Percentiles rank a stretch among this genome's conserved stretches.
These are phyloP conservation scores for Bombardia bombarda DNA, from an alignment of 495 filamentous ascomycete species.

Conservation along the genomic window DNA sequence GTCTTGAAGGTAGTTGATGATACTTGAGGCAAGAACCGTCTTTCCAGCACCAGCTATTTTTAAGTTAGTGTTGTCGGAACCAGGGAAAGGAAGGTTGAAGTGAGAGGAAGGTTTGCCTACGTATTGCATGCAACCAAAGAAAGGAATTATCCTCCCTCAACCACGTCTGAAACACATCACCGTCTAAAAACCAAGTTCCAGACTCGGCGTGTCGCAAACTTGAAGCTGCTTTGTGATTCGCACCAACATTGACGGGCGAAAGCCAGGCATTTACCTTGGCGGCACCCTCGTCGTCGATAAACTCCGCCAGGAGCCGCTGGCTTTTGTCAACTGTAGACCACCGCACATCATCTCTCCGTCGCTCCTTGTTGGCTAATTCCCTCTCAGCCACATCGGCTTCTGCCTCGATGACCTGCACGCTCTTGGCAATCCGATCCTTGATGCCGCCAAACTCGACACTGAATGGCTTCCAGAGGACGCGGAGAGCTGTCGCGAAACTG, in stretches of 20 bases:
- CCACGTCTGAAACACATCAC: slow-evolving; percentile 8
- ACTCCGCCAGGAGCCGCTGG: slow-evolving; percentile 4
- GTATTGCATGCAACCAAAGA: slow-evolving; percentile 19
- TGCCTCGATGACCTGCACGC: slow-evolving; percentile 3
- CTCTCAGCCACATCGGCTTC: slow-evolving; percentile 7
- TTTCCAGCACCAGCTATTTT: slow-evolving; percentile 18
- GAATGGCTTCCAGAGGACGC: slow-evolving; percentile 10
- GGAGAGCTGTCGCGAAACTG: slow-evolving; percentile 5
- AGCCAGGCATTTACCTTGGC: slow-evolving; percentile 5
- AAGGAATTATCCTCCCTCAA: slow-evolving; percentile 3
- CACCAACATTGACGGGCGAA: slow-evolving; percentile 2
- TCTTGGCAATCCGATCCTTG: slow-evolving; percentile 7
- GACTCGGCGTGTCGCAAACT: slow-evolving; percentile 5
- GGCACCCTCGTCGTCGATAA: slow-evolving; percentile 3
- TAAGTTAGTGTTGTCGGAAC: no score
- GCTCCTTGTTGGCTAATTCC: slow-evolving; percentile 8
- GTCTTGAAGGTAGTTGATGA: slow-evolving; percentile 6
- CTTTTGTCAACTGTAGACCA: slow-evolving; percentile 3
- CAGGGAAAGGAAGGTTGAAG: neutral
- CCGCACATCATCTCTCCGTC: neutral
- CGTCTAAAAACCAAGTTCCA: slow-evolving; percentile 12
- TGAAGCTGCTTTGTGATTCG: slow-evolving; percentile 7
- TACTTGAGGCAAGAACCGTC: slow-evolving; percentile 8
- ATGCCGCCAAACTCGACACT: slow-evolving; percentile 9
- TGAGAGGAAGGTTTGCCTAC: slow-evolving; percentile 3